Conservation (phyloP, 2,329 filamentous ascomycete genomes). For the Botrytis aclada region DNA sequence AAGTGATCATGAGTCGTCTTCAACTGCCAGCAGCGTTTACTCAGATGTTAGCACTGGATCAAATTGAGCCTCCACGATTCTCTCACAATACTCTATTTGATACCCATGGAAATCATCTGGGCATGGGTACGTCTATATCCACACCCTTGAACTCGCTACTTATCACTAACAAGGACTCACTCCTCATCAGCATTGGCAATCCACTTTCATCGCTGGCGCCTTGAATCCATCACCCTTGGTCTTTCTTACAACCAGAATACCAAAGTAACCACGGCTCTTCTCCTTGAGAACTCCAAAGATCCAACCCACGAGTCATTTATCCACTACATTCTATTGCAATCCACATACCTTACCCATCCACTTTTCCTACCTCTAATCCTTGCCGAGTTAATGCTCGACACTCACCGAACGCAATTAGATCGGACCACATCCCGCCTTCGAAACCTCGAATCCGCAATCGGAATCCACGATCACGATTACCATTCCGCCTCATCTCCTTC, state of each 20-base stretch:
- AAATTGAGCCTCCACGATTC: slow-evolving; percentile 14
- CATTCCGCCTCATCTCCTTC: not conserved
- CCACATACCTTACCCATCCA: slow-evolving; percentile 5
- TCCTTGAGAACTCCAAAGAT: not conserved
- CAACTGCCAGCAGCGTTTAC: not conserved
- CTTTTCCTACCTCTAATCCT: slow-evolving; percentile 5
- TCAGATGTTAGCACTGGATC: slow-evolving; percentile 14
- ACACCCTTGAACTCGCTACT: too few species aligned
- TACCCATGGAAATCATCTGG: not conserved
- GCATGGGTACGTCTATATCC: not conserved
- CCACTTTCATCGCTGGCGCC: slow-evolving; percentile 3
- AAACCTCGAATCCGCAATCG: slow-evolving; percentile 3
- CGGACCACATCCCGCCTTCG: not conserved
- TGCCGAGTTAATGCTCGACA: slow-evolving; percentile 3
- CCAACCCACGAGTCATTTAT: slow-evolving; percentile 6
- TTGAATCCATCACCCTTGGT: slow-evolving; percentile 9
- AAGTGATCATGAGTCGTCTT: not conserved
- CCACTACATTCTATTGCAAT: not conserved
- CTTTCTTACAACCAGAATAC: not conserved
- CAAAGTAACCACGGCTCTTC: not conserved
- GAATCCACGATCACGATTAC: not conserved
- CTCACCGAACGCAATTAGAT: slow-evolving; percentile 4
- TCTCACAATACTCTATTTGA: slow-evolving; percentile 11
- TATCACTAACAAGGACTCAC: too few species aligned
- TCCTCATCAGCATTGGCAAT: not conserved